phyloP scores from a whole-genome alignment of 768 basidiomycete species.

The Kwoniella sp. region DNA sequence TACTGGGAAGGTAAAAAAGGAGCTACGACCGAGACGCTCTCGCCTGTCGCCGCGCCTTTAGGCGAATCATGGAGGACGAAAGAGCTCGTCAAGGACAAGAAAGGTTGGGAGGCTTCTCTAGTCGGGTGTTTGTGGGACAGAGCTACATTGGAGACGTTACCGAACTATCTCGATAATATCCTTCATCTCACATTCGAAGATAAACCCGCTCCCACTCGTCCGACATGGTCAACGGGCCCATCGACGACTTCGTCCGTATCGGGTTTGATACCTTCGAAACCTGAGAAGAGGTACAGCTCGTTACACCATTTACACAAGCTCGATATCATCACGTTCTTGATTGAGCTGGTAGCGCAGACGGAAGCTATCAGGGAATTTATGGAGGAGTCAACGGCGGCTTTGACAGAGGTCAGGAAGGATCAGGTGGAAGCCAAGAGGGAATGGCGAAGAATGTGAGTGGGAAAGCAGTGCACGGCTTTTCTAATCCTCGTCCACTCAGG shows the following conservation, averaged over 20 bases:
- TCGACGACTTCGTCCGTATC: constrained; percentile 17
- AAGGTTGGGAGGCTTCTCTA: constrained; percentile 52
- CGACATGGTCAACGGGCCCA: constrained; percentile 53
- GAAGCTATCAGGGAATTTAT: constrained; percentile 84
- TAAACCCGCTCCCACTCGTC: constrained; percentile 49
- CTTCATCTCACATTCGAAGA: constrained; percentile 51
- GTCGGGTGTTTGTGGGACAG: constrained; percentile 53
- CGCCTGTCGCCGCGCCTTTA: constrained; percentile 29
- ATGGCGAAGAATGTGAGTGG: constrained; percentile 80
- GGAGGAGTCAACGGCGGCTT: constrained; percentile 82
- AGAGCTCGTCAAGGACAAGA: constrained; percentile 43
- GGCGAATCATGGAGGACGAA: constrained; percentile 40
- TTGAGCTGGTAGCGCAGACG: constrained; percentile 84
- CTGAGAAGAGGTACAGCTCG: constrained; percentile 68
- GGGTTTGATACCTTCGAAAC: constrained; percentile 56
- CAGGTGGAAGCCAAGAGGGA: constrained; percentile 91
- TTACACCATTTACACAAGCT: constrained; percentile 79
- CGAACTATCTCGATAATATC: constrained; percentile 58
- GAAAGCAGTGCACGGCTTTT: not conserved
- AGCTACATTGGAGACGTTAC: constrained; percentile 64
- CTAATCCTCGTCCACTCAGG: no score
- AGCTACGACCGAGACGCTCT: constrained; percentile 46
- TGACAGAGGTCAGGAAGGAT: constrained; percentile 91
- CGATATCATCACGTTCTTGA: constrained; percentile 81
- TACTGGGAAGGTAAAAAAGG: constrained; percentile 54